Conservation (phyloP, 2,329 filamentous ascomycete genomes). For the Incumbomyces delicatus region DNA sequence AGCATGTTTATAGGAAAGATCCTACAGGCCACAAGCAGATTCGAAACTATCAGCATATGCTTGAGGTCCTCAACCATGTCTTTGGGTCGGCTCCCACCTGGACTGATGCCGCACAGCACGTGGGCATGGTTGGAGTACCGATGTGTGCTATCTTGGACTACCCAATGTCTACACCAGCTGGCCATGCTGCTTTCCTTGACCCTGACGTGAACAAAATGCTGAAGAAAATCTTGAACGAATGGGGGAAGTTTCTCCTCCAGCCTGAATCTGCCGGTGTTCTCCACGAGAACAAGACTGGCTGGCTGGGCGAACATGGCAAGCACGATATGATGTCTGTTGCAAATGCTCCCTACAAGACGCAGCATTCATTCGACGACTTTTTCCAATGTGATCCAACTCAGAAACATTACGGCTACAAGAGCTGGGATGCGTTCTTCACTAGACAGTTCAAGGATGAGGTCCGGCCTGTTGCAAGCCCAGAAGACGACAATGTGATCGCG, state of each 20-base stretch:
- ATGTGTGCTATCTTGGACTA: constrained; percentile 51
- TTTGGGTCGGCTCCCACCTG: constrained; percentile 33
- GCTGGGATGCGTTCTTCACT: constrained; percentile 65
- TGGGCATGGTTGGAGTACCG: constrained; percentile 44
- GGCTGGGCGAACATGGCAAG: constrained; percentile 32
- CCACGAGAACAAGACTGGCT: constrained; percentile 26
- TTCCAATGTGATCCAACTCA: constrained; percentile 23
- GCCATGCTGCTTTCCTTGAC: constrained; percentile 46
- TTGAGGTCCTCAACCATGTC: constrained; percentile 54
- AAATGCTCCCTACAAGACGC: constrained; percentile 18
- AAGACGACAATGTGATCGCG: constrained; percentile 46
- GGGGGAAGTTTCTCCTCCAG: constrained; percentile 35
- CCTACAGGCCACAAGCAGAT: constrained; percentile 55
- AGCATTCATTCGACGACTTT: constrained; percentile 23
- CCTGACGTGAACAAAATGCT: constrained; percentile 43
- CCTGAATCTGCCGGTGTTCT: constrained; percentile 45
- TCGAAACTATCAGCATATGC: constrained; percentile 57
- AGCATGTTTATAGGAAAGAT: constrained; percentile 51
- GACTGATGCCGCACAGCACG: constrained; percentile 27
- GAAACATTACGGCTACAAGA: constrained; percentile 47
- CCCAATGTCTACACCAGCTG: constrained; percentile 48
- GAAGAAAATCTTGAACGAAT: constrained; percentile 42
- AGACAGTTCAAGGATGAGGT: constrained; percentile 44
- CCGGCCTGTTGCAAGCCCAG: constrained; percentile 49
- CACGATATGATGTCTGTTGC: constrained; percentile 28